These are phyloP conservation scores for Castanea mollissima DNA, from an alignment of 306 rosid genomes.

Conservation along the genomic window DNA sequence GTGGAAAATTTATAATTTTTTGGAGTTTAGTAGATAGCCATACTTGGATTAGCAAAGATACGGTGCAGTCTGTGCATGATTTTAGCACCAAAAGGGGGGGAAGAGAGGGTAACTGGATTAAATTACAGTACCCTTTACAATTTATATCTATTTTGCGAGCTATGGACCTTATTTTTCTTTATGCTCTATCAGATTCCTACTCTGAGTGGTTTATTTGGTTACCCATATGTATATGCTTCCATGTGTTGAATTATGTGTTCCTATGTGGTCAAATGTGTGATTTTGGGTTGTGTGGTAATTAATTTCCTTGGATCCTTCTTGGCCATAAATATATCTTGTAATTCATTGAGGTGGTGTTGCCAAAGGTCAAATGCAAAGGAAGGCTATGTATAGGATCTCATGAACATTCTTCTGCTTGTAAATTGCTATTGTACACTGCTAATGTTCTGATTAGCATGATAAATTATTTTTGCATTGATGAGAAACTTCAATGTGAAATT, in stretches of 20 bases:
- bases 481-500: slow-evolving; percentile 39
- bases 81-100: neutral
- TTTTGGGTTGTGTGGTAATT: slow-evolving; percentile 24
- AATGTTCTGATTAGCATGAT: slow-evolving; percentile 39
- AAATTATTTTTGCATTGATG: slow-evolving; percentile 44
- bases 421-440: slow-evolving; percentile 34
- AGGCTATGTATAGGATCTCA: slow-evolving; percentile 44
- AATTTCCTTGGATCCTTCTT: slow-evolving; percentile 37
- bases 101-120: neutral
- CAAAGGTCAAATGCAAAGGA: slow-evolving; percentile 61
- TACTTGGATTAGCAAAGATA: slow-evolving; percentile 2
- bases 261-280: slow-evolving; percentile 19
- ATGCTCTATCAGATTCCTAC: too few relatives aligned
- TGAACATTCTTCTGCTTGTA: slow-evolving; percentile 40
- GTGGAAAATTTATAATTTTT: slow-evolving; percentile 1
- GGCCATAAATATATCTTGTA: slow-evolving; percentile 40
- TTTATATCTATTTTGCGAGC: slow-evolving; percentile 8
- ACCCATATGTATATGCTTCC: neutral
- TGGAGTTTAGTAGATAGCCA: neutral
- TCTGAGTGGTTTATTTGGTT: neutral
- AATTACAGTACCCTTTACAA: neutral
- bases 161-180: neutral
- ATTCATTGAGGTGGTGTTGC: slow-evolving; percentile 58
- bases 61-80: slow-evolving; percentile 3
- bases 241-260: slow-evolving; percentile 14